Percentiles rank a stretch among this genome's conserved stretches.
phyloP scores from a whole-genome alignment of 83 land plant species.

The Diphasiastrum complanatum region DNA sequence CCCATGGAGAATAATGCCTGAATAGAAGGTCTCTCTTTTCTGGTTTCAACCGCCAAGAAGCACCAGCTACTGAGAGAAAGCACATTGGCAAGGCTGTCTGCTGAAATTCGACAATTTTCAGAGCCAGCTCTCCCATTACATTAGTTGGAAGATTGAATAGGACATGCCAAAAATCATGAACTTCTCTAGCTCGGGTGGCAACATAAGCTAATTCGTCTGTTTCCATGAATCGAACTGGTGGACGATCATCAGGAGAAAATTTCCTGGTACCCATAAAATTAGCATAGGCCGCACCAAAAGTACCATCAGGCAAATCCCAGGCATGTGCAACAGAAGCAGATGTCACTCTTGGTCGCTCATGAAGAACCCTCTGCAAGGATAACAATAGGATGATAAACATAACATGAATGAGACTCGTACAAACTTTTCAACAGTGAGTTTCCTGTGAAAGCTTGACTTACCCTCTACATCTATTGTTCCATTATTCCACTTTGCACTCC shows the following conservation, averaged over 20 bases:
- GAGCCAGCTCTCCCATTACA: conserved; percentile 82
- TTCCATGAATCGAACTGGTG: conserved; percentile 93
- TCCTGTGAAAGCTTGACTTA: no score
- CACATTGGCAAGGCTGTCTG: conserved; percentile 93
- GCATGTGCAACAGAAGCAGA: conserved; percentile 67
- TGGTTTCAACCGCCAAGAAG: conserved; percentile 61
- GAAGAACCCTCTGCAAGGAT: conserved; percentile 50
- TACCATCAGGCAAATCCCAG: conserved; percentile 84
- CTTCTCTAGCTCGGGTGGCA: conserved; percentile 87
- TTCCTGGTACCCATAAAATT: conserved; percentile 91
- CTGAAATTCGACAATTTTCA: conserved; percentile 91
- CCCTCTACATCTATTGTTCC: no score
- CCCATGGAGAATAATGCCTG: conserved; percentile 82
- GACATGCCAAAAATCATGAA: conserved; percentile 98
- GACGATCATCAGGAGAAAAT: conserved; percentile 95
- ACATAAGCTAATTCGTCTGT: conserved; percentile 91
- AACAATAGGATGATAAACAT: no score
- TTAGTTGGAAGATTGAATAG: conserved; percentile 82
- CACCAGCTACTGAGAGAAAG: conserved; percentile 76
- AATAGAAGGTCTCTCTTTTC: conserved; percentile 52
- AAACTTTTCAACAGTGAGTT: no score
- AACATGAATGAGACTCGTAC: no score
- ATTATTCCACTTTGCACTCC: no score
- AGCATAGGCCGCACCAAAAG: conserved; percentile 96
- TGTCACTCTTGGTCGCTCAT: conserved; percentile 73